phyloP scores from a whole-genome alignment of 2,329 filamentous ascomycete genomes.

The Aspergillus sp. region DNA sequence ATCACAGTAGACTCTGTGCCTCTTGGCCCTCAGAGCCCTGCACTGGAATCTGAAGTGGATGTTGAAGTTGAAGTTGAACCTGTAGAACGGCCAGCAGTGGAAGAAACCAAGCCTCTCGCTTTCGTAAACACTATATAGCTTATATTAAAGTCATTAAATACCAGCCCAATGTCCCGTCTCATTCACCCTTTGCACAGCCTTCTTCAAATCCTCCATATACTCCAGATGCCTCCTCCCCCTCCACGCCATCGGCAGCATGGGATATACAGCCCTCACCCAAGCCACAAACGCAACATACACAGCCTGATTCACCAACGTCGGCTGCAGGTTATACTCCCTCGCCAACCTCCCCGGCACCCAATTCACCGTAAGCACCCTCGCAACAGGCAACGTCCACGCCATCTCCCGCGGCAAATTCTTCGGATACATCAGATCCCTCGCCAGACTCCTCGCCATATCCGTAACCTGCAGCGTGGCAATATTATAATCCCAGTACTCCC shows the following conservation, averaged over 20 bases:
- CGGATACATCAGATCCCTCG: conserved; percentile 17
- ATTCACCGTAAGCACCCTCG: conserved; percentile 1
- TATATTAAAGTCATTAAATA: not conserved
- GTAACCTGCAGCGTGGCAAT: conserved; percentile 26
- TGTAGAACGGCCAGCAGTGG: too few relatives aligned
- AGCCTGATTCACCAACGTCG: conserved; percentile 3
- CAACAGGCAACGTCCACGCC: not conserved
- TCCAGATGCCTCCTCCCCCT: conserved; percentile 8
- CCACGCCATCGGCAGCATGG: conserved; percentile 1
- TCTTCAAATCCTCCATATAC: conserved; percentile 16
- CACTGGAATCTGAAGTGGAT: not conserved
- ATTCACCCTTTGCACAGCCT: conserved; percentile 12
- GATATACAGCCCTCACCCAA: conserved; percentile 10
- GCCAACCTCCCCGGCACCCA: conserved; percentile 10
- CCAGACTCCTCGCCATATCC: conserved; percentile 25
- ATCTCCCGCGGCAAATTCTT: conserved; percentile 4
- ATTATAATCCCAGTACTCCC: conserved; percentile 30
- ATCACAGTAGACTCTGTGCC: not conserved
- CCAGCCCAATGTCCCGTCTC: conserved; percentile 15
- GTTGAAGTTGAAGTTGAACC: not conserved
- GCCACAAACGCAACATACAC: conserved; percentile 12
- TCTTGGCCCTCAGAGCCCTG: not conserved
- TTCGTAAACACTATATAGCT: not conserved
- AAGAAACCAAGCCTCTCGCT: not conserved
- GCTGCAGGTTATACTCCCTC: conserved; percentile 16